These are phyloP conservation scores for Magnusiomyces tetraspermus DNA, from an alignment of 1,139 yeast species.

Conservation along the genomic window DNA sequence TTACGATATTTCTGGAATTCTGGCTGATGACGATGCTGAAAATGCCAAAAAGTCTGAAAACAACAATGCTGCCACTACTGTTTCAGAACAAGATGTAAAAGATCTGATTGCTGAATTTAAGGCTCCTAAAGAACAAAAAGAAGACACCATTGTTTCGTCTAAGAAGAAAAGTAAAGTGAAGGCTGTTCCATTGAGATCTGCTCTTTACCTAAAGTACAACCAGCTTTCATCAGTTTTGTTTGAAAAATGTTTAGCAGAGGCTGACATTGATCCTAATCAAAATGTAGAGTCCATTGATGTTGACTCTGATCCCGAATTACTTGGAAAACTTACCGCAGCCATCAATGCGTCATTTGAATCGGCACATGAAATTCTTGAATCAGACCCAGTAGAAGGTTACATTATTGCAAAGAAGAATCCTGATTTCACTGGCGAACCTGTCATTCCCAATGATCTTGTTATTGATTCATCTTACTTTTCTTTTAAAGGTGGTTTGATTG, in stretches of 20 bases:
- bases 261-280: conserved; percentile 40
- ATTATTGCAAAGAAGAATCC: conserved; percentile 58
- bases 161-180: conserved; percentile 11
- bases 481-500: conserved; percentile 22
- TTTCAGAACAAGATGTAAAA: conserved; percentile 34
- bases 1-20: conserved; percentile 14
- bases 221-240: conserved; percentile 73
- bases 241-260: conserved; percentile 43
- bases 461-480: conserved; percentile 19
- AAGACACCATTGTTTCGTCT: background rate
- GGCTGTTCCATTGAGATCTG: conserved; percentile 56
- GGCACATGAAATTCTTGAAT: conserved; percentile 23
- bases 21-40: conserved; percentile 3
- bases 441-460: conserved; percentile 18
- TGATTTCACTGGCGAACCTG: conserved; percentile 35
- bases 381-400: conserved; percentile 44
- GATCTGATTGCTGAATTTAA: conserved; percentile 44
- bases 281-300: conserved; percentile 23
- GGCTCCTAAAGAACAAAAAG: background rate
- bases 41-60: too few relatives aligned
- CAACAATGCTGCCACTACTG: conserved; percentile 16
- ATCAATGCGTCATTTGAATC: conserved; percentile 43
- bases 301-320: conserved; percentile 14
- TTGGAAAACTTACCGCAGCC: conserved; percentile 35
- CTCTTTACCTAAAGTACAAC: conserved; percentile 58